These are phyloP conservation scores for Nemania sp. DNA, from an alignment of 2,329 filamentous ascomycete species.

Conservation along the genomic window DNA sequence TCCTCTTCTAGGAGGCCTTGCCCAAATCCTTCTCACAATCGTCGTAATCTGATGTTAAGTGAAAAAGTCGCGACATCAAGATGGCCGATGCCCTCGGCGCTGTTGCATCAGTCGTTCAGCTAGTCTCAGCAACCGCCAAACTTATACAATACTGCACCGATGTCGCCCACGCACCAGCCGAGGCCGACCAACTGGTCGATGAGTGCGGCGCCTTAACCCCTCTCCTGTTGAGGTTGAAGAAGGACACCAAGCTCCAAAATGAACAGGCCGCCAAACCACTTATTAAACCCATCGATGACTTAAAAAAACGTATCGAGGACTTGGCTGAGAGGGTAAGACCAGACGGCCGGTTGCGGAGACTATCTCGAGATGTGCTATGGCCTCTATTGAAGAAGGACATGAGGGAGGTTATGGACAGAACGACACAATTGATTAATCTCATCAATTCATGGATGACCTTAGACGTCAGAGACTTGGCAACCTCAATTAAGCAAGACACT, in stretches of 20 bases:
- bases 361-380: slow-evolving; percentile 24
- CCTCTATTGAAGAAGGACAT: slow-evolving; percentile 25
- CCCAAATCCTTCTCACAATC: neutral
- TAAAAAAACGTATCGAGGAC: slow-evolving; percentile 18
- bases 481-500: slow-evolving; percentile 23
- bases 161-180: slow-evolving; percentile 14
- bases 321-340: slow-evolving; percentile 13
- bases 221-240: slow-evolving; percentile 25
- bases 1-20: slow-evolving; percentile 5
- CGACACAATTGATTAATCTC: slow-evolving; percentile 2
- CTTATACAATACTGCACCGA: slow-evolving; percentile 25
- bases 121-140: slow-evolving; percentile 21
- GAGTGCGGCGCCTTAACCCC: slow-evolving; percentile 16
- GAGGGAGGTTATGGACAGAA: slow-evolving; percentile 18
- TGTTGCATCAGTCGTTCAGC: slow-evolving; percentile 23
- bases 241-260: slow-evolving; percentile 22
- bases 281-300: slow-evolving; percentile 16
- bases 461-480: slow-evolving; percentile 14
- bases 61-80: slow-evolving; percentile 8
- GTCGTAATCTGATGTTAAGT: neutral
- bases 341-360: slow-evolving; percentile 9
- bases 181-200: slow-evolving; percentile 17
- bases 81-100: slow-evolving; percentile 19
- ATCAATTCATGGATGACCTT: slow-evolving; percentile 21
- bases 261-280: slow-evolving; percentile 8